These are phyloP conservation scores for Quercus ilex DNA, from an alignment of 306 rosid species.

Conservation along the genomic window DNA sequence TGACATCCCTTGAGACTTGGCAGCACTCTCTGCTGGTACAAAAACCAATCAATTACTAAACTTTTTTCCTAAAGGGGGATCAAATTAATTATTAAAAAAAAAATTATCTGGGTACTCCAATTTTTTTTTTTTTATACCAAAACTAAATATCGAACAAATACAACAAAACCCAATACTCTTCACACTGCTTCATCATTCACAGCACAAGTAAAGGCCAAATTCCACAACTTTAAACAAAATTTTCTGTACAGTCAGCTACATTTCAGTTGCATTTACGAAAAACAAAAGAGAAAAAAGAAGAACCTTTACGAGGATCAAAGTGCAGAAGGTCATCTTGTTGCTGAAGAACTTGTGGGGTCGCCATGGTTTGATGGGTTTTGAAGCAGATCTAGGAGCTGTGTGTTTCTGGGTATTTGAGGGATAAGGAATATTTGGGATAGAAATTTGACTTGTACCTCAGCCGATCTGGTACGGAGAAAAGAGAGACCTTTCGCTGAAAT, in stretches of 20 bases:
- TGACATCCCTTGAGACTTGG: constrained; percentile 53
- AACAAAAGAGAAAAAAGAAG: background rate
- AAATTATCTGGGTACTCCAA: background rate
- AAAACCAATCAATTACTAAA: constrained; percentile 13
- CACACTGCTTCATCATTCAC: background rate
- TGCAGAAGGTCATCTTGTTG: constrained; percentile 34
- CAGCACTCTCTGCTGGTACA: constrained; percentile 44
- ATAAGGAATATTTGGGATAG: no score
- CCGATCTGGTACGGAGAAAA: no score
- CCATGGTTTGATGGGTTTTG: constrained; percentile 39
- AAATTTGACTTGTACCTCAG: no score
- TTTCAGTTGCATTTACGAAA: background rate
- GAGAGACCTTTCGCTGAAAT: no score
- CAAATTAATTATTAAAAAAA: background rate
- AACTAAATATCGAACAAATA: background rate
- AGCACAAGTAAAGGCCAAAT: background rate
- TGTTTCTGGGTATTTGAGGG: background rate
- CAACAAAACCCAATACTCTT: background rate
- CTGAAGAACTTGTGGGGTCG: constrained; percentile 42
- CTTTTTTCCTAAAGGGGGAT: background rate
- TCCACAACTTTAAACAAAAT: background rate
- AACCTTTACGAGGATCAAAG: constrained; percentile 39
- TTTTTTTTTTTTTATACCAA: background rate
- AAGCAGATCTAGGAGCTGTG: constrained; percentile 17
- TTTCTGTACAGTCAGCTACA: background rate